Percentiles rank a stretch among this genome's conserved stretches.
Evolutionary conservation across 192 early-diverging fungal species (phyloP).

Genomic region (Backusella psychrophila): DNA sequence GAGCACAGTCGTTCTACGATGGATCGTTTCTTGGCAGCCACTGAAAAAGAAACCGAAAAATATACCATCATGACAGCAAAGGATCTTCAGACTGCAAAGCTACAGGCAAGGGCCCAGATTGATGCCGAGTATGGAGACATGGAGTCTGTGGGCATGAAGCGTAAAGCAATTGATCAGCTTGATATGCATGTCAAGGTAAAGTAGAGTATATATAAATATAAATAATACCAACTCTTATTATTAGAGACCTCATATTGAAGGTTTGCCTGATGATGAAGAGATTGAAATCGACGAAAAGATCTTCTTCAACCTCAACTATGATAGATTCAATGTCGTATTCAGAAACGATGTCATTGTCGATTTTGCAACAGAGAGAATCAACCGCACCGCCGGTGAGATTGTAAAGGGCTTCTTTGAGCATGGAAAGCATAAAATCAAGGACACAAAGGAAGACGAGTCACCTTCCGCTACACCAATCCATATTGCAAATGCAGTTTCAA

Average conservation of each 20-base stretch:
- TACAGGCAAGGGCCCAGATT: conserved; percentile 41
- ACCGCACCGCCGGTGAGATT: conserved; percentile 59
- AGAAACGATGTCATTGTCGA: conserved; percentile 63
- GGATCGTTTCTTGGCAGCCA: conserved; percentile 62
- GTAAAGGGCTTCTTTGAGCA: conserved; percentile 56
- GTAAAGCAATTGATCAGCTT: conserved; percentile 22
- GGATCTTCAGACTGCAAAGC: conserved; percentile 54
- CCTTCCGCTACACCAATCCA: conserved; percentile 46
- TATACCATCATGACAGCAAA: conserved; percentile 59
- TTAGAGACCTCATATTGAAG: neutral
- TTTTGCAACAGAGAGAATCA: conserved; percentile 57
- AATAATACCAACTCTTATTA: no score
- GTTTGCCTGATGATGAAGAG: conserved; percentile 22
- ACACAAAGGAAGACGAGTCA: conserved; percentile 47
- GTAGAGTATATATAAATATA: no score
- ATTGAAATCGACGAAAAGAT: conserved; percentile 54
- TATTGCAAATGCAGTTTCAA: conserved; percentile 46
- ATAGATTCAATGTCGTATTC: conserved; percentile 62
- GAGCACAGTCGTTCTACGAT: conserved; percentile 57
- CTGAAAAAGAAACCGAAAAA: conserved; percentile 55
- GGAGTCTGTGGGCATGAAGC: conserved; percentile 52
- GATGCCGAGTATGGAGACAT: conserved; percentile 45
- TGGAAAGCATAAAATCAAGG: conserved; percentile 56
- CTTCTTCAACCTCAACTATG: conserved; percentile 65
- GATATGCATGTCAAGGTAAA: neutral